Percentiles rank a stretch among this genome's conserved stretches.
Conservation (phyloP, 768 basidiomycete genomes). For the Phallus indusiatus region DNA sequence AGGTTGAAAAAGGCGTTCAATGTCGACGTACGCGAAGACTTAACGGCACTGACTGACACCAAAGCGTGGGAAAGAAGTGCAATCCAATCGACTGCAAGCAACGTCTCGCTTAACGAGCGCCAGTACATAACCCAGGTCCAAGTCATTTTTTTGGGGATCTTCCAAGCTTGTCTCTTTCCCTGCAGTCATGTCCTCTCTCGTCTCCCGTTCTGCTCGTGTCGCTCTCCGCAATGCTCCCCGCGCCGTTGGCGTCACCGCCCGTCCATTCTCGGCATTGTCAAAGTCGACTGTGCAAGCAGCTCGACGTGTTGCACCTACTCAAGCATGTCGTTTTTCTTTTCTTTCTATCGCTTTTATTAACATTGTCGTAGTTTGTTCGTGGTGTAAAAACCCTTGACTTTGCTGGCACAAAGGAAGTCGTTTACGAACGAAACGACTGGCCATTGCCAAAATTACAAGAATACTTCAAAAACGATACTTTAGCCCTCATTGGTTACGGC, state of each 20-base stretch:
- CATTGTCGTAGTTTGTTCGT: constrained; percentile 39
- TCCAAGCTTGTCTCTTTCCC: not conserved
- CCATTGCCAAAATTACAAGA: constrained; percentile 95
- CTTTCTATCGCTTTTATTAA: constrained; percentile 2
- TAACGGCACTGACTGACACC: not conserved
- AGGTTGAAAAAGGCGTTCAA: not conserved
- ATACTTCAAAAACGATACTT: constrained; percentile 99
- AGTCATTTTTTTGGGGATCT: constrained; percentile 2
- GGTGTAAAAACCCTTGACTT: constrained; percentile 95
- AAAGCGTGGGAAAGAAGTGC: not conserved
- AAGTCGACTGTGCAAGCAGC: constrained; percentile 18
- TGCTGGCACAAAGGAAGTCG: constrained; percentile 85
- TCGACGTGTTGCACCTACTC: constrained; percentile 25
- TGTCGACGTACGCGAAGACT: not conserved
- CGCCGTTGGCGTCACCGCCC: constrained; percentile 30
- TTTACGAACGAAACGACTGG: constrained; percentile 97
- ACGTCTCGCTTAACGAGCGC: not conserved
- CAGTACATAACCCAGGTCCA: not conserved
- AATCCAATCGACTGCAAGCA: too few species aligned
- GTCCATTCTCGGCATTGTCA: constrained; percentile 42
- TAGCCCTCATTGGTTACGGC: constrained; percentile 97
- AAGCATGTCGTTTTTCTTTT: constrained; percentile 27
- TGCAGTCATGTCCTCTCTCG: constrained; percentile 21
- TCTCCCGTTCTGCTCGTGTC: constrained; percentile 53
- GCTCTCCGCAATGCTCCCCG: constrained; percentile 57